Base-by-base conservation (phyloP, 1,284 basidiomycete species). In the Cryptococcus maquisensis region DNA sequence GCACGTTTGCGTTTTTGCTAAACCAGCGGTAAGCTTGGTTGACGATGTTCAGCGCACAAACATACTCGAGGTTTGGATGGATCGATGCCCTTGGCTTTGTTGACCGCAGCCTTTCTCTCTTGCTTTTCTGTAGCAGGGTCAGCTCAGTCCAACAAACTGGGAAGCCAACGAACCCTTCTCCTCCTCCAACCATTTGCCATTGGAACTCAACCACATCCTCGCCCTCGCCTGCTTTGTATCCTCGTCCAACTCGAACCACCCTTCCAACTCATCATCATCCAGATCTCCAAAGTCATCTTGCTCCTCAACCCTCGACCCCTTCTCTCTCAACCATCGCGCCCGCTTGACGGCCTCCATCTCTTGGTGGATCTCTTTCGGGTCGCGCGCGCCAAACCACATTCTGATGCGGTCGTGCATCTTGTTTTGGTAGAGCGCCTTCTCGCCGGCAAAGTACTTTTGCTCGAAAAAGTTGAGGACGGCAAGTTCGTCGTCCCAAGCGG, bases 141-240 rank as follows among this genome's bases (percentile, higher is more conserved):
- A 56, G 47, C 28, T n/a, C 8, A 15, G 9, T 24, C 12, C 24
- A 46, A 10, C 26, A 23, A 20, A 23, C 43, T 24, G 49, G 8
- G 49, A 41, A 35, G 36, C 23, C 15, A 42, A 80, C 84, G 73
- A 68, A 90, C 89, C 84, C 57, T 90, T 90, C 44, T 94, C 80
- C 32, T 88, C 86, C 72, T 96, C 90, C 48, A 98, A 78, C 78
- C 96, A 98, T 51, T 96, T 92, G 62, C 84, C 84, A 76, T 98
- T 98, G 71, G 93, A 81, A 76, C 95, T 92, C 58, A 98, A 89
- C 96, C 96, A 98, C 18, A 98, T 85, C 24, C 93, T 85, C 68
- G 95, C 92, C 73, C 94, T 96, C 68, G 92, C 83, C 70, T 82
- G 84, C 6, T 90, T 86, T 74, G 98, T 95, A 24, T 90, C 88